Evolutionary conservation across 768 basidiomycete species (phyloP).

Genomic region (Neoboletus brunneissimus): DNA sequence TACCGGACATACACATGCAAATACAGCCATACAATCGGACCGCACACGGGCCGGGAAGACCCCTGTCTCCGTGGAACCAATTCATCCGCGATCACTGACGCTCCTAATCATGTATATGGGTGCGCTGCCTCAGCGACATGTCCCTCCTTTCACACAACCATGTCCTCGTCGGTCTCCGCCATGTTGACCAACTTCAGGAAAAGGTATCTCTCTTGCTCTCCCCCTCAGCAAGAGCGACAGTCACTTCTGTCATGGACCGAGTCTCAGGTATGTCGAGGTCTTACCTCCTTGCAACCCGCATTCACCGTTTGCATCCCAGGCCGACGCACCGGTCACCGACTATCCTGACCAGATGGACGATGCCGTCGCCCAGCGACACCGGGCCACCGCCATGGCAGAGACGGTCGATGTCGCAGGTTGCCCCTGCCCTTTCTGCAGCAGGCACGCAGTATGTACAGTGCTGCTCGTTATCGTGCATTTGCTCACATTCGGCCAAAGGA

Average conservation of each 20-base stretch:
- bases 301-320: neutral
- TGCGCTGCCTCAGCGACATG: neutral
- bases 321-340: neutral
- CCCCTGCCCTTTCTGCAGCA: neutral
- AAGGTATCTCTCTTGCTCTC: neutral
- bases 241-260: neutral
- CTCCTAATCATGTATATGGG: neutral
- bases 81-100: neutral
- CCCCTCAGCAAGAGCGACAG: neutral
- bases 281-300: neutral
- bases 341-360: neutral
- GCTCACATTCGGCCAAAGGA: conserved; percentile 16
- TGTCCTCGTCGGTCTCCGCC: neutral
- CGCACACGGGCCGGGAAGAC: neutral
- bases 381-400: neutral
- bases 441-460: conserved; percentile 1
- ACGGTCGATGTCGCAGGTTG: neutral
- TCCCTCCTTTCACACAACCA: neutral
- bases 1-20: conserved; percentile 14
- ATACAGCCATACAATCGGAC: conserved; percentile 5
- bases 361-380: neutral
- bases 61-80: neutral
- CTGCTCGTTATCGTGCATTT: neutral
- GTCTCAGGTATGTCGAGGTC: neutral
- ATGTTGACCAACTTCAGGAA: conserved; percentile 17